Evolutionary conservation across 371 early-diverging fungal species (phyloP).

Genomic region (Apophysomyces variabilis): DNA sequence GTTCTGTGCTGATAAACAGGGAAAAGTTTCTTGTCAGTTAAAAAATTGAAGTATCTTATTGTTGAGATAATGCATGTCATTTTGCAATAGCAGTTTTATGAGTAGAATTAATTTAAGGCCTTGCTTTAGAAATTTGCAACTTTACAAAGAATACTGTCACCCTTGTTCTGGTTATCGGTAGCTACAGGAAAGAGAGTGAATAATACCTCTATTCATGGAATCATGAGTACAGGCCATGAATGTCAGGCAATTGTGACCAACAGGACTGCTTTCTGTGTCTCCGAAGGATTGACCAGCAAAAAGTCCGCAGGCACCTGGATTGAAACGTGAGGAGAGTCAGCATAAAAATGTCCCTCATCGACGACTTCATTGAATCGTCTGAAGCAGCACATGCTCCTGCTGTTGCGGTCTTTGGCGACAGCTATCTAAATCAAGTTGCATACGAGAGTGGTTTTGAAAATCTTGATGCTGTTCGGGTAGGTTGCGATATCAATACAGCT

Average conservation of each 20-base stretch:
- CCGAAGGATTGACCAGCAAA: neutral
- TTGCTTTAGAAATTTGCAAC: too few species aligned
- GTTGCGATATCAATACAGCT: conserved; percentile 1
- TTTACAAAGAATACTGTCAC: too few species aligned
- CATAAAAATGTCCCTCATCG: conserved; percentile 40
- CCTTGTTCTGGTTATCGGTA: too few species aligned
- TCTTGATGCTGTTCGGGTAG: conserved; percentile 23
- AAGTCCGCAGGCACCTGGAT: neutral
- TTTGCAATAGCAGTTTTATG: too few species aligned
- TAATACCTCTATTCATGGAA: too few species aligned
- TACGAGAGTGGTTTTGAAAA: conserved; percentile 27
- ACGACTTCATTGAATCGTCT: conserved; percentile 43
- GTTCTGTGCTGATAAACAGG: neutral
- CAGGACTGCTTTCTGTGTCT: too few species aligned
- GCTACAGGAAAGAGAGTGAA: too few species aligned
- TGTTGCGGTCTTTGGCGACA: conserved; percentile 17
- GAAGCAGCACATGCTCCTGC: conserved; percentile 24
- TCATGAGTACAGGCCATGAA: too few species aligned
- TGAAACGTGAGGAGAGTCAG: neutral
- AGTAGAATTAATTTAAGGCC: too few species aligned
- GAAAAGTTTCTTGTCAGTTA: neutral
- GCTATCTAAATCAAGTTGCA: conserved; percentile 15
- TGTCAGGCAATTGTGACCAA: too few species aligned
- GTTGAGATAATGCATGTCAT: too few species aligned
- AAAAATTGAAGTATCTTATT: too few species aligned